Percentiles rank a stretch among this genome's conserved stretches.
phyloP scores from a whole-genome alignment of 75 land plant genomes.

The Isoetes taiwanensis region DNA sequence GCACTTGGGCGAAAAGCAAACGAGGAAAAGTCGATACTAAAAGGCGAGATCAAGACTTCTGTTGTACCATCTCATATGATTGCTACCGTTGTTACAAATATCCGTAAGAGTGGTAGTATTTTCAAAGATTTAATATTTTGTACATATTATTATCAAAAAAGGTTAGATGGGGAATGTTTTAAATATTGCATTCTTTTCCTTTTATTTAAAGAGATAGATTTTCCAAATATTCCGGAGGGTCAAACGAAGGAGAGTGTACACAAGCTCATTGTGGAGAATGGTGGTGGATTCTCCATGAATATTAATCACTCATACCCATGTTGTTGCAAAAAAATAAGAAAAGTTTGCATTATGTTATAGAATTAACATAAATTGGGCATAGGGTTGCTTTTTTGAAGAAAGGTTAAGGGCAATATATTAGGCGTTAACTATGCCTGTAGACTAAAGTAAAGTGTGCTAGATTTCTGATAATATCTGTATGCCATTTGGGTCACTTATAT shows the following conservation, averaged over 20 bases:
- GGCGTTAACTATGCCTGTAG: too few relatives aligned
- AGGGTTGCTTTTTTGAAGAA: too few relatives aligned
- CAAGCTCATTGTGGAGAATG: slow-evolving; percentile 76
- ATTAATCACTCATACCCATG: slow-evolving; percentile 47
- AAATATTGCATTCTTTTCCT: too few relatives aligned
- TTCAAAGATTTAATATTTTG: slow-evolving; percentile 66
- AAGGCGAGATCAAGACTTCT: slow-evolving; percentile 35
- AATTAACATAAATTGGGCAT: too few relatives aligned
- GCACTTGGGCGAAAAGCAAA: slow-evolving; percentile 10
- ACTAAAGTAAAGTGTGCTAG: too few relatives aligned
- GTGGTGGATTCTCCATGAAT: slow-evolving; percentile 91
- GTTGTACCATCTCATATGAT: slow-evolving; percentile 60
- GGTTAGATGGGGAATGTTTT: neutral
- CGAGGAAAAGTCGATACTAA: slow-evolving; percentile 22
- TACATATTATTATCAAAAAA: slow-evolving; percentile 47
- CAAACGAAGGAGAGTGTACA: slow-evolving; percentile 59
- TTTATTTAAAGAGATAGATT: too few relatives aligned
- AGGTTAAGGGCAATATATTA: too few relatives aligned
- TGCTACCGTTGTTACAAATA: slow-evolving; percentile 52
- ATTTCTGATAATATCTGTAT: too few relatives aligned
- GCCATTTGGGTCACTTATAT: too few relatives aligned
- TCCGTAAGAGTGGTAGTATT: slow-evolving; percentile 43
- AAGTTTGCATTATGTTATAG: too few relatives aligned
- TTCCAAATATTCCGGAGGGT: slow-evolving; percentile 48
- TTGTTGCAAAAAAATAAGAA: too few relatives aligned